Evolutionary conservation across 352 stramenopile species (phyloP).

Genomic region (Phytopythium cucurbitacearum): DNA sequence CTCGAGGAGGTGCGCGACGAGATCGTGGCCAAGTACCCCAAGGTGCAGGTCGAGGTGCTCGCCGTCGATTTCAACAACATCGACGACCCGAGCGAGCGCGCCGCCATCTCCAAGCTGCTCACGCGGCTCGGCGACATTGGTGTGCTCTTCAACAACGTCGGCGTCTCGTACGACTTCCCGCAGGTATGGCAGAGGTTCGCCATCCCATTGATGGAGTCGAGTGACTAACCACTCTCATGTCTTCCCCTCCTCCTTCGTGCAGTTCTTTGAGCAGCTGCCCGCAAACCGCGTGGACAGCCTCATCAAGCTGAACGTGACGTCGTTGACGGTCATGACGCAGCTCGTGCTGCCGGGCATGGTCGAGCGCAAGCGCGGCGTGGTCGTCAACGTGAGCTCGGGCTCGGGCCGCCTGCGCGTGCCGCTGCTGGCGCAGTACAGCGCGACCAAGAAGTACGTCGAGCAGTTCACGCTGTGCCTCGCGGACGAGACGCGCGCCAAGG

Average conservation of each 20-base stretch:
- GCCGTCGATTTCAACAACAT: constrained; percentile 95
- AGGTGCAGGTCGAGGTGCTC: constrained; percentile 82
- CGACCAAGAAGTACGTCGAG: constrained; percentile 97
- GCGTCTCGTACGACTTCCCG: constrained; percentile 97
- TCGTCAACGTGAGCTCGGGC: constrained; percentile 97
- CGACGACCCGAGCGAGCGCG: constrained; percentile 62
- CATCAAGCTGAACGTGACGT: constrained; percentile 87
- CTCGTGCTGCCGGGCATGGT: constrained; percentile 93
- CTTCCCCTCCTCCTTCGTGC: background rate
- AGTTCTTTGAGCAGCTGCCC: constrained; percentile 96
- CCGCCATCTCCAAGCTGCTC: constrained; percentile 45
- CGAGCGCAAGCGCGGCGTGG: constrained; percentile 90
- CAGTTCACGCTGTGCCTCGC: constrained; percentile 95
- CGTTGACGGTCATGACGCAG: constrained; percentile 79
- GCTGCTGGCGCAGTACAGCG: constrained; percentile 96
- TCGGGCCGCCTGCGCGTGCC: constrained; percentile 94
- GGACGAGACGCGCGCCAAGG: constrained; percentile 93
- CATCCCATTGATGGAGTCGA: background rate
- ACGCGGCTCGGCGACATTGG: constrained; percentile 91
- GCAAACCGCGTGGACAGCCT: constrained; percentile 91
- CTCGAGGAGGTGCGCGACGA: constrained; percentile 92
- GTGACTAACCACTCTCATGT: background rate
- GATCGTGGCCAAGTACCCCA: constrained; percentile 92
- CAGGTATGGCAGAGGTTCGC: constrained; percentile 23
- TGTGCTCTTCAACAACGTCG: constrained; percentile 99